Base-by-base conservation (phyloP, 768 basidiomycete genomes). In the Punctularia strigosozonata region DNA sequence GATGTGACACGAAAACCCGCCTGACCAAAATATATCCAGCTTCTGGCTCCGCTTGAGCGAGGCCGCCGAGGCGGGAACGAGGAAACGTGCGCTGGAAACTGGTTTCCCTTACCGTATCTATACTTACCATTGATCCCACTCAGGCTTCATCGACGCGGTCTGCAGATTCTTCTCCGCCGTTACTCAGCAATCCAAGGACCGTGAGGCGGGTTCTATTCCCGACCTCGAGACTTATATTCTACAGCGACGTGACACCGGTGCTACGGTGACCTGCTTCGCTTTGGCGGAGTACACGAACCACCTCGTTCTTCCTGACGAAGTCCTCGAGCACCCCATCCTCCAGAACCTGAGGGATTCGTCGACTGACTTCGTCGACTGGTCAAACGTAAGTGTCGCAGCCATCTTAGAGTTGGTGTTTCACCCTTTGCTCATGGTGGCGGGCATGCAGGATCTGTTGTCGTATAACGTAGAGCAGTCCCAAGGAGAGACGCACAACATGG, bases 381-480 rank as follows among this genome's bases (percentile, higher is more conserved):
- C 79, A 17, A 83, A 84, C 53, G 80, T 81, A 43, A 55, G 71
- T 57, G 20, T 22, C 26, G 13, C 34, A 31, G 18, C 17, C 6
- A 17, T 14, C 12, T 20, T n/a, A n/a, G n/a, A n/a, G n/a, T n/a
- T n/a, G n/a, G n/a, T n/a, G n/a, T n/a, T n/a, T n/a, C n/a, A n/a
- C n/a, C n/a, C n/a, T n/a, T n/a, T n/a, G n/a, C n/a, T n/a, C n/a
- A n/a, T n/a, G n/a, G n/a, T n/a, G n/a, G n/a, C n/a, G n/a, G n/a
- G n/a, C 45, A 30, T 21, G 32, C 48, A 80, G 79, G 78, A 83
- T 43, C 56, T 81, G 13, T 80, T 79, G 49, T 80, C 77, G 6
- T 83, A 81, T 56, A 73, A 79, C 54, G 74, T 78, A 69, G 80
- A 85, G 48, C 75, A 79, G 47, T 67, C 71, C 37, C 71, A 71